Evolutionary conservation across 805 yeast species (phyloP), one percentile per base, ranked within the genome.

Genomic region (Sugiyamaella valdiviana): DNA sequence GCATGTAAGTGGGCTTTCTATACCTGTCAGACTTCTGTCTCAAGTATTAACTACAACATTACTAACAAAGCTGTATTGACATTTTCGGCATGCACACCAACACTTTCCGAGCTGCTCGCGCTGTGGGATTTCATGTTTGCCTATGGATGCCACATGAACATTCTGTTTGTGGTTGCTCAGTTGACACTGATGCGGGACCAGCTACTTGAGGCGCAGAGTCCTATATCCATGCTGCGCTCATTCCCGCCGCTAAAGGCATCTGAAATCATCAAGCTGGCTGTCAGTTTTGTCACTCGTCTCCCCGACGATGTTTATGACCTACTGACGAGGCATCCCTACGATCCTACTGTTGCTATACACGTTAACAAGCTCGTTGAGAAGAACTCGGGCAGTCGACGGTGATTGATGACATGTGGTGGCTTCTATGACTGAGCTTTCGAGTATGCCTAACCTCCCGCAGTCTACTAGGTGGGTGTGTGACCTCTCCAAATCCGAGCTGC

Each of bases 121-220:
- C 71, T 89, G 15, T 89, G 97, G 97, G 97, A 89, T 63, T 85
- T 89, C 55, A 67, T 88, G 57, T 84, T 89, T 65, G 95, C 96
- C 2, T 89, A 86, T 59, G 97, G 97, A 0, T 79, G 85, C 16
- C 96, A 90, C 60, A 75, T 88, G 81, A 89, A 90, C 65, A 76
- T 90, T 23, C 69, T 90, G 36, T 84, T 88, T 56, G 79, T 89
- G 2, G 86, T 88, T 6, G 91, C 96, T 1, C 95, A 86, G 62
- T 67, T 89, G 19, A 79, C 85, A 3, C 70, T 83, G 38, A 81
- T 84, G 51, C 70, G 96, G 49, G 75, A 80, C 7, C 67, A 73
- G 24, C 67, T 89, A n/a, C 63, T 90, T 48, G 68, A 67, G 14
- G 73, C 83, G 6, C 65, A 63, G 22, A 83, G 66, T 44, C 96